A percentile compares a stretch with the other conserved stretches of the same genome.
These are phyloP conservation scores for Cercospora berteroae DNA, from an alignment of 2,329 filamentous ascomycete genomes.

Conservation along the genomic window DNA sequence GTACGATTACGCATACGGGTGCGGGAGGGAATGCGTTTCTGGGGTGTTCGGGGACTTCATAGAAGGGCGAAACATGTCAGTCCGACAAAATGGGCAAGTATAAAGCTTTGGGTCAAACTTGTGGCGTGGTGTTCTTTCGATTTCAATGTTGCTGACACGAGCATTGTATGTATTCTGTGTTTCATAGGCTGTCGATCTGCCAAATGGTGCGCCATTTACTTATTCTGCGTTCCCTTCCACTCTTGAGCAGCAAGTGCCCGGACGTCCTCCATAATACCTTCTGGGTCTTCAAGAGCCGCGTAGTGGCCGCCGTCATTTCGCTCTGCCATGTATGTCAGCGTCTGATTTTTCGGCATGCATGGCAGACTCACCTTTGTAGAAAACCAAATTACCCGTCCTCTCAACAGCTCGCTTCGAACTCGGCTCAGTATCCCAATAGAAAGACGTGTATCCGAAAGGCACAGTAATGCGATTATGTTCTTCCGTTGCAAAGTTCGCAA, in stretches of 20 bases:
- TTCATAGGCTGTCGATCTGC: too few species aligned
- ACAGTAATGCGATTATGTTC: constrained; percentile 40
- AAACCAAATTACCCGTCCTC: constrained; percentile 40
- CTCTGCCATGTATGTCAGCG: constrained; percentile 11
- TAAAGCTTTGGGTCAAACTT: too few species aligned
- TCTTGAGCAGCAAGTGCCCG: constrained; percentile 21
- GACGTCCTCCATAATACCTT: constrained; percentile 29
- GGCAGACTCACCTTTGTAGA: constrained; percentile 32
- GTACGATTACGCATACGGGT: not conserved
- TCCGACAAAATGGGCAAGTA: too few species aligned
- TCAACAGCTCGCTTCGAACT: constrained; percentile 38
- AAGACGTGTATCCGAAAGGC: constrained; percentile 41
- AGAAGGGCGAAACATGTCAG: not conserved
- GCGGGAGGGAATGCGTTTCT: not conserved
- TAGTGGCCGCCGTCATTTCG: constrained; percentile 33
- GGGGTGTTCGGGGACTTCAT: not conserved
- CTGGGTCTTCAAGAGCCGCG: constrained; percentile 33
- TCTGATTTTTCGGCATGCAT: not conserved
- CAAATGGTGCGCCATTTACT: not conserved
- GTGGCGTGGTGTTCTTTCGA: too few species aligned
- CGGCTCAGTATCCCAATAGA: constrained; percentile 40
- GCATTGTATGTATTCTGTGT: not conserved
- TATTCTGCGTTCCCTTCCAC: constrained; percentile 7
- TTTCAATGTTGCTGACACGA: not conserved
- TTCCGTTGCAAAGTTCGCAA: constrained; percentile 40